These are phyloP conservation scores for Candida silvatica DNA, from an alignment of 805 yeast genomes.

Conservation along the genomic window DNA sequence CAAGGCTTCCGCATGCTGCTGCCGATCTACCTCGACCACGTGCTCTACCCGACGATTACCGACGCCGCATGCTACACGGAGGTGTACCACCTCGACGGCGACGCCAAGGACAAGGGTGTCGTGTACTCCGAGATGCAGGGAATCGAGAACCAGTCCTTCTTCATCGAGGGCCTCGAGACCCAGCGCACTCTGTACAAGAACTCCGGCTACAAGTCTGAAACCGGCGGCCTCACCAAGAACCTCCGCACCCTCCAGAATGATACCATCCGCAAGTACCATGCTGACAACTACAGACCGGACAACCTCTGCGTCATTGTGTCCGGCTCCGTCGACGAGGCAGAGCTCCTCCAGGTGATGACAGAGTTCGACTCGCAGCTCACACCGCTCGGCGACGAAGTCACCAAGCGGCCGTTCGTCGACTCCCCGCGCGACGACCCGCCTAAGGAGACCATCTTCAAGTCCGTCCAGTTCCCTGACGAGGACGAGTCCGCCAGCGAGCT, in stretches of 20 bases:
- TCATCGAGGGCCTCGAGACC: slow-evolving; percentile 48
- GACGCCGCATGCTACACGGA: slow-evolving; percentile 91
- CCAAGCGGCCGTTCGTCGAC: slow-evolving; percentile 75
- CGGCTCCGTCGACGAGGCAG: slow-evolving; percentile 78
- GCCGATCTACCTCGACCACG: slow-evolving; percentile 87
- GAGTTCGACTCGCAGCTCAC: slow-evolving; percentile 55
- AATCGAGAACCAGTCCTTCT: slow-evolving; percentile 71
- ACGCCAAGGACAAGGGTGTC: slow-evolving; percentile 89
- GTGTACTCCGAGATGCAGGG: slow-evolving; percentile 98
- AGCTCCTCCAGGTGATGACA: slow-evolving; percentile 50
- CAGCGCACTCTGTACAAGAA: slow-evolving; percentile 48
- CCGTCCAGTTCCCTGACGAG: slow-evolving; percentile 76
- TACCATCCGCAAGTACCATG: slow-evolving; percentile 71
- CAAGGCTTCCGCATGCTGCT: slow-evolving; percentile 78
- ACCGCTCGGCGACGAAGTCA: slow-evolving; percentile 26
- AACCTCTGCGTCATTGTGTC: slow-evolving; percentile 75
- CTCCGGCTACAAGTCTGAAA: slow-evolving; percentile 86
- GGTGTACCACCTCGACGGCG: slow-evolving; percentile 89
- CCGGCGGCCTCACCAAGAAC: slow-evolving; percentile 83
- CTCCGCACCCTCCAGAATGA: slow-evolving; percentile 66
- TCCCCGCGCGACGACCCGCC: slow-evolving; percentile 39
- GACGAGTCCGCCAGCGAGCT: slow-evolving; percentile 82
- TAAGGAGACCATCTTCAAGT: slow-evolving; percentile 30
- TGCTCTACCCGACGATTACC: slow-evolving; percentile 75
- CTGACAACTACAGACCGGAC: slow-evolving; percentile 64